Evolutionary conservation across 345 rosid species (phyloP).

Genomic region (Raphanus raphanistrum): DNA sequence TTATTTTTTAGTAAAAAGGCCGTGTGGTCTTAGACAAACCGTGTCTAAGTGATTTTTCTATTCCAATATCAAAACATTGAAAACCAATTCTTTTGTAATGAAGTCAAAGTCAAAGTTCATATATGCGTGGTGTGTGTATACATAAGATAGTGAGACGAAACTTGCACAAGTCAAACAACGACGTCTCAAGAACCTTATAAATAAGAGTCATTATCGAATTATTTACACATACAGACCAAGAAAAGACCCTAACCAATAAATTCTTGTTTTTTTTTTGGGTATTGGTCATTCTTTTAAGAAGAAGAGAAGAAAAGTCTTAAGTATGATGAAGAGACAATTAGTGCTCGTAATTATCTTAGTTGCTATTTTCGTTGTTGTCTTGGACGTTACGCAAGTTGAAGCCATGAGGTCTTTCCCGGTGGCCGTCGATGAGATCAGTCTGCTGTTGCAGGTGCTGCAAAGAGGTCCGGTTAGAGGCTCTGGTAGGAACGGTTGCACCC

Average conservation of each 20-base stretch:
- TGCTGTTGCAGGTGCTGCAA: slow-evolving; percentile 30
- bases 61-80: slow-evolving; percentile 20
- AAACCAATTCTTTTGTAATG: slow-evolving; percentile 20
- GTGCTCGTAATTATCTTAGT: slow-evolving; percentile 11
- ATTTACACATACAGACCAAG: slow-evolving; percentile 18
- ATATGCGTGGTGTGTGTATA: slow-evolving; percentile 7
- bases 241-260: not conserved
- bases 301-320: not conserved
- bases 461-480: slow-evolving; percentile 33
- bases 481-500: slow-evolving; percentile 40
- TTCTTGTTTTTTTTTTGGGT: not conserved
- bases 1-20: slow-evolving; percentile 7
- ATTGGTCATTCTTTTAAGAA: not conserved
- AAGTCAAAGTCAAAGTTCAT: slow-evolving; percentile 37
- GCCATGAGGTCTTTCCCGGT: slow-evolving; percentile 36
- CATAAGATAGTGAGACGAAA: slow-evolving; percentile 29
- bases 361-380: slow-evolving; percentile 22
- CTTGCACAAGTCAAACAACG: slow-evolving; percentile 34
- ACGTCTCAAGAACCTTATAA: slow-evolving; percentile 28
- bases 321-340: slow-evolving; percentile 34
- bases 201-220: slow-evolving; percentile 26
- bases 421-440: slow-evolving; percentile 22
- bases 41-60: slow-evolving; percentile 32
- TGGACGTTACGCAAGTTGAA: slow-evolving; percentile 32
- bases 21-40: slow-evolving; percentile 40